Evolutionary conservation across 2,329 filamentous ascomycete genomes (phyloP).

Genomic region (Pseudocercospora cruenta): DNA sequence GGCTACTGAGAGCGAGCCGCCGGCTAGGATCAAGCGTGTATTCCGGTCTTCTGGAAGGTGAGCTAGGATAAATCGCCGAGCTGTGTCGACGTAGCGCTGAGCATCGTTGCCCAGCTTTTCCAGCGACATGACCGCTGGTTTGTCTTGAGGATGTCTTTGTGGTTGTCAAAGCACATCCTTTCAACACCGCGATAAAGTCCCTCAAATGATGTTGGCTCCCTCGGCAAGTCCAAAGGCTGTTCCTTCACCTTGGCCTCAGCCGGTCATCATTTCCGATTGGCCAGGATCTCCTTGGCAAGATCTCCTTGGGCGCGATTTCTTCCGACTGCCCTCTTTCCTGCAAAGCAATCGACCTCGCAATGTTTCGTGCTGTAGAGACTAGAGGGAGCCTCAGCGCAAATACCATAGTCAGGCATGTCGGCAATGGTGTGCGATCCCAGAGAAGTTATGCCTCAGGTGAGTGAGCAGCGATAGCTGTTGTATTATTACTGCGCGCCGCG

Average conservation of each 20-base stretch:
- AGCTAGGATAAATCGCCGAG: slow-evolving; percentile 17
- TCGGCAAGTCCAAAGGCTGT: slow-evolving; percentile 5
- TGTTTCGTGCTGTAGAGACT: no score
- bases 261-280: not conserved
- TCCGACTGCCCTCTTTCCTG: not conserved
- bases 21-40: slow-evolving; percentile 23
- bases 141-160: not conserved
- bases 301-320: not conserved
- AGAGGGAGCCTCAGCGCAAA: no score
- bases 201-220: not conserved
- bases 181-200: not conserved
- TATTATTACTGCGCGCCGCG: no score
- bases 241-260: not conserved
- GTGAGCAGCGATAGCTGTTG: no score
- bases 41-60: slow-evolving; percentile 24
- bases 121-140: slow-evolving; percentile 4
- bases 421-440: no score
- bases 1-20: slow-evolving; percentile 22
- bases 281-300: not conserved
- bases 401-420: no score
- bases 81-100: slow-evolving; percentile 16
- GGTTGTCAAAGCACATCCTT: not conserved
- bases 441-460: no score
- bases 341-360: no score
- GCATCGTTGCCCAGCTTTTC: slow-evolving; percentile 4